phyloP scores from a whole-genome alignment of 495 filamentous ascomycete genomes.

The Aspergillus leporis region DNA sequence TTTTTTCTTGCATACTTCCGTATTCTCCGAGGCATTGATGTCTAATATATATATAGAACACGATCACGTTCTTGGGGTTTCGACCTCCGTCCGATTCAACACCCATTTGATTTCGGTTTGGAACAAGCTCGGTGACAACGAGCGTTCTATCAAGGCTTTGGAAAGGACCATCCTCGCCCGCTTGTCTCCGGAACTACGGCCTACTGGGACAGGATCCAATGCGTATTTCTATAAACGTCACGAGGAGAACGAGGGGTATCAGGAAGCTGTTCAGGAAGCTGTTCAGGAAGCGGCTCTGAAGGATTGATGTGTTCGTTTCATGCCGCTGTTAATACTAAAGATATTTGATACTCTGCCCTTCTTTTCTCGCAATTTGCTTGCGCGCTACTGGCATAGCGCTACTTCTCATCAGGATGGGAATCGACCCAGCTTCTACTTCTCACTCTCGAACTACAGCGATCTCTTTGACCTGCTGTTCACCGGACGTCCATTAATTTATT shows the following conservation, averaged over 20 bases:
- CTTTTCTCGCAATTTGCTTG: background rate
- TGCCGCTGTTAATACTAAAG: too few species aligned
- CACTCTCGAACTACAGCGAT: background rate
- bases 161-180: constrained; percentile 66
- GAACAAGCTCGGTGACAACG: constrained; percentile 75
- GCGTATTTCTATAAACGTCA: constrained; percentile 71
- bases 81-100: constrained; percentile 62
- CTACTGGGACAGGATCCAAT: constrained; percentile 39
- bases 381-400: background rate
- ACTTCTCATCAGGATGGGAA: background rate
- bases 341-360: background rate
- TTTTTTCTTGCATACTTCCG: background rate
- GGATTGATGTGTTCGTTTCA: background rate
- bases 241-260: constrained; percentile 56
- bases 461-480: background rate
- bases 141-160: constrained; percentile 70
- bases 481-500: constrained; percentile 3
- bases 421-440: background rate
- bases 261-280: constrained; percentile 37
- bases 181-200: constrained; percentile 64
- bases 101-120: constrained; percentile 80
- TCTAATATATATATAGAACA: constrained; percentile 47
- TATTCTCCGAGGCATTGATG: background rate
- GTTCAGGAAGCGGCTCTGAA: constrained; percentile 19
- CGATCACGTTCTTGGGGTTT: constrained; percentile 67